Evolutionary conservation across 768 basidiomycete species (phyloP), one percentile per base, ranked within the genome.

Genomic region (Kwoniella europaea): DNA sequence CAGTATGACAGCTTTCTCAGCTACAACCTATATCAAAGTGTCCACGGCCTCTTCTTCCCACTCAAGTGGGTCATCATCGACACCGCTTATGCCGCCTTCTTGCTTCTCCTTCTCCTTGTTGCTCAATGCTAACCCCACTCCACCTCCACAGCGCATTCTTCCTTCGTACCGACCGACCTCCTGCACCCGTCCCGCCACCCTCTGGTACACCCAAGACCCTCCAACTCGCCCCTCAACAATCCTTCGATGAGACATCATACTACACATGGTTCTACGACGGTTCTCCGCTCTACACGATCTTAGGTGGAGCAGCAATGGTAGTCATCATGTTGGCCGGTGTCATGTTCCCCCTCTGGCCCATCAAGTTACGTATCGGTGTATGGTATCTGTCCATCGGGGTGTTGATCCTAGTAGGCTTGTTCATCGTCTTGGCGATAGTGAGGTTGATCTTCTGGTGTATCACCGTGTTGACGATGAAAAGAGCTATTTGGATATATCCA

Each of bases 341-440:
- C 80, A 97, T 99, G 94, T 99, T 97, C 89, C 97, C 97, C 3
- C 88, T 99, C 16, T 99, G 97, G 97, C 97, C 97, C 1, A 89
- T 91, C 60, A 90, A 89, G 77, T 89, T 99, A 88, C 88, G 96
- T 15, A 86, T 95, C 41, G 95, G 96, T 44, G 96, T 95, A 67
- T 98, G 92, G 91, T 99, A 99, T 84, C 86, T 99, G 74, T 92
- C 91, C 75, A 90, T 98, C 68, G 91, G 85, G 57, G 90, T 94
- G 85, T 87, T 99, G 53, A 92, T 91, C 41, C 86, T 98, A 73
- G 88, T 98, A 68, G 95, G 89, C 43, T 85, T 93, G 68, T 95
- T 99, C 86, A 93, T 98, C 80, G 94, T 83, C 12, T 88, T 98
- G 70, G 93, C 94, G 16, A 89, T 98, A 74, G 87, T 98, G 63